Evolutionary conservation across 2,329 filamentous ascomycete genomes (phyloP), one percentile per base, ranked within the genome.

Genomic region (Xylaria sp.): DNA sequence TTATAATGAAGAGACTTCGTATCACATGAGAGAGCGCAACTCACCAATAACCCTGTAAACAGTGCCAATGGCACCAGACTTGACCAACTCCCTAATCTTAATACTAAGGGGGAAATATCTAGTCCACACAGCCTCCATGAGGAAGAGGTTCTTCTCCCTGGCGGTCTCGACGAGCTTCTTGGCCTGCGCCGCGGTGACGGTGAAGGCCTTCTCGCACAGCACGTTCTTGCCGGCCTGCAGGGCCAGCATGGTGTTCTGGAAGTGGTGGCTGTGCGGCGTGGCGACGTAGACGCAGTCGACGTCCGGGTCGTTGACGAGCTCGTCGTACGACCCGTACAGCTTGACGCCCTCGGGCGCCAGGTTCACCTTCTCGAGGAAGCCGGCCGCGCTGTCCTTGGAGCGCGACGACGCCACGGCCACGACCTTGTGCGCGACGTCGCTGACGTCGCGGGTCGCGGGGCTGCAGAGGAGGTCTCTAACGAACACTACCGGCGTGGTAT

Each of bases 51-150:
- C 87, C 69, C 90, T 87, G 73, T 88, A 89, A 59, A 92, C 88
- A 20, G 84, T 84, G 3, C 90, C 90, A 73, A 89, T 87, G 72
- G 83, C 82, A 34, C 86, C 87, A 1, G 82, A 81, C 66, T 81
- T 75, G 60, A 89, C 84, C 67, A 94, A 82, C 76, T 94, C 89
- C 61, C 92, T 85, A 46, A 94, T 84, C 79, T 92, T 89, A 79
- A 94, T 88, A 76, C 92, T 94, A 13, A 97, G 83, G 2, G 94
- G 94, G 83, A 97, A 96, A 83, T 91, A 96, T 68, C 94, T 86
- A 44, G 93, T 97, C 94, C 94, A 97, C 23, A 97, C 93, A 52
- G 93, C 93, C 82, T 95, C 92, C 92, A 94, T 94, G 70, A 95
- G 82, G 85, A 92, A 91, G 74, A 93, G 78, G 69, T 88, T 87